Conservation (phyloP, 257 asterid genomes). For the Solanum pimpinellifolium region DNA sequence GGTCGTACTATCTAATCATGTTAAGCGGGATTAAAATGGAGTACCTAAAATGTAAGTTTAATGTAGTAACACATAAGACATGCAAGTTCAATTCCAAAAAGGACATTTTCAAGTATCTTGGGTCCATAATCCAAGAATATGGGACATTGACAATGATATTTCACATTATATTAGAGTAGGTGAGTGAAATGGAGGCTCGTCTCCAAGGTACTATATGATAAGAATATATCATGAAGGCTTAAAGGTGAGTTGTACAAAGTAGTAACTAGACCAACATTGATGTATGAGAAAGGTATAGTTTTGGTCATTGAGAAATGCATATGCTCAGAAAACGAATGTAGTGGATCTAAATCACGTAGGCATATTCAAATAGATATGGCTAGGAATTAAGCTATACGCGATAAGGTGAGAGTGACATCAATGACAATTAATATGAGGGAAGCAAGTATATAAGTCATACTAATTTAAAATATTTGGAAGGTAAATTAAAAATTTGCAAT, state of each 20-base stretch:
- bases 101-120: background rate
- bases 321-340: background rate
- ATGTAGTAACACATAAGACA: no score
- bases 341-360: no score
- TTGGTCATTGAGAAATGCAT: no score
- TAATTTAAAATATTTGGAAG: background rate
- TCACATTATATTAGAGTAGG: background rate
- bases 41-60: background rate
- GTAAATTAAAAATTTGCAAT: background rate
- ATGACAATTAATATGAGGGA: background rate
- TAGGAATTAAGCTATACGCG: background rate
- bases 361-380: background rate
- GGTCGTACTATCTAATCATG: background rate
- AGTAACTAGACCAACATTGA: background rate
- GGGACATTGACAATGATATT: background rate
- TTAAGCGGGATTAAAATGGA: background rate
- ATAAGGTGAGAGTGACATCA: background rate
- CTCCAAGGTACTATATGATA: background rate
- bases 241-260: background rate
- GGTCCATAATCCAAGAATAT: background rate
- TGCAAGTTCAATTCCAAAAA: background rate
- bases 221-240: background rate
- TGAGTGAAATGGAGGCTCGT: background rate
- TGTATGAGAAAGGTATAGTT: background rate
- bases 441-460: background rate